These are phyloP conservation scores for Wakefieldia striispora DNA, from an alignment of 768 basidiomycete genomes.

Conservation along the genomic window DNA sequence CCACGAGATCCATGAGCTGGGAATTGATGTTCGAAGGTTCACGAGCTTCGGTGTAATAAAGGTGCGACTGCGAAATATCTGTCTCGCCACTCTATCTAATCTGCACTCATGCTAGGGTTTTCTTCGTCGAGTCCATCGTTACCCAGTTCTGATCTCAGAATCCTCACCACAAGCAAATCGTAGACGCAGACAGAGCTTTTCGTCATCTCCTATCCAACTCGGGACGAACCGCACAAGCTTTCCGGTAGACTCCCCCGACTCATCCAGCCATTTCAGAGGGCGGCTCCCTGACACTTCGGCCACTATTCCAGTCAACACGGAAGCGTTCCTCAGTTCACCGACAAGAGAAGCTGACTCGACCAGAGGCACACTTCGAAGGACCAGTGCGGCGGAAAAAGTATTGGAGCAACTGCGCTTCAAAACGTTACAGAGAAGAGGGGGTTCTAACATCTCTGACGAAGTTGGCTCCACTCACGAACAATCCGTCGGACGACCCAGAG, in stretches of 20 bases:
- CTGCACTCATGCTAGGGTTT: conserved; percentile 60
- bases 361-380: conserved; percentile 38
- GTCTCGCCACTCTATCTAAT: background rate
- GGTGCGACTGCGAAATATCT: conserved; percentile 35
- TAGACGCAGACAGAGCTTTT: conserved; percentile 32
- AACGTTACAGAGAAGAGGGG: conserved; percentile 51
- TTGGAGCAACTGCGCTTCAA: conserved; percentile 62
- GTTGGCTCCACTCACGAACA: conserved; percentile 15
- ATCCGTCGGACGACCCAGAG: conserved; percentile 21
- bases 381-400: conserved; percentile 68
- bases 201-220: conserved; percentile 14
- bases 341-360: conserved; percentile 35
- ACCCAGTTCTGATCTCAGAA: conserved; percentile 69
- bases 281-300: conserved; percentile 21
- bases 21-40: conserved; percentile 92
- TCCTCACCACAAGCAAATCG: conserved; percentile 20
- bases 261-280: conserved; percentile 18
- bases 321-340: conserved; percentile 25
- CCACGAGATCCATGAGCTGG: conserved; percentile 64
- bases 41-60: conserved; percentile 98
- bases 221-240: conserved; percentile 10
- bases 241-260: conserved; percentile 11
- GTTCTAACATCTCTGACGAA: conserved; percentile 21
- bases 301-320: conserved; percentile 18
- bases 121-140: conserved; percentile 89